Base-by-base conservation (phyloP, 2,329 filamentous ascomycete species). In the Thielaviopsis ethacetica region DNA sequence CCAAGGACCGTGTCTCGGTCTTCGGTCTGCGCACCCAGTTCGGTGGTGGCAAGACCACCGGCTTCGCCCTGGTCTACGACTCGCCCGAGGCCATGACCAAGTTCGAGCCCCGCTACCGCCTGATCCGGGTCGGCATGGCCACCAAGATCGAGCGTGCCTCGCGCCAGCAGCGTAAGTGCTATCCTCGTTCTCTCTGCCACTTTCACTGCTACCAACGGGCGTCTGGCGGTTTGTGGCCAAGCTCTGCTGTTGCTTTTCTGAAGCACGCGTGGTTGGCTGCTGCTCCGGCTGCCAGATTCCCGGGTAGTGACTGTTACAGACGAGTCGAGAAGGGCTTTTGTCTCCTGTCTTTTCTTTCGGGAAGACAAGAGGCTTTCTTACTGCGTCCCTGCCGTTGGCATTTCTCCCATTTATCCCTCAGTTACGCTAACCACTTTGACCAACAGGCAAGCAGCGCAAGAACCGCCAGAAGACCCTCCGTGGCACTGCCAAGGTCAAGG, bases 1-100 rank as follows among this genome's bases (percentile, higher is more conserved):
- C 85, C 79, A 94, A 95, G 82, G 91, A 96, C 72, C 88, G 95
- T 79, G 86, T 97, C 77, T 91, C 85, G 76, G 90, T 95, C 76
- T 98, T 98, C 75, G 93, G 93, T 72, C 90, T 98, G 77, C 88
- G 89, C 76, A 98, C 93, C 70, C 91, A 97, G 76, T 98, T 87
- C 75, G 93, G 93, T 91, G 93, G 93, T 74, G 93, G 93, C 82
- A 98, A 98, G 87, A 95, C 88, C 76, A 97, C 91, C 67, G 93
- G 93, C 71, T 98, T 98, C 75, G 93, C 90, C 67, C 89, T 97
- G 71, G 82, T 98, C 80, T 98, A 98, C 84, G 93, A 98, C 79
- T 95, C 88, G 67, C 80, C 84, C 73, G 93, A 98, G 83, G 89
- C 91, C 71, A 85, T 98, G 85, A 96, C 96, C 88, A 97, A 97